A percentile compares a stretch with the other conserved stretches of the same genome.
phyloP scores from a whole-genome alignment of 2,329 filamentous ascomycete genomes.

The Fusarium mexicanum region DNA sequence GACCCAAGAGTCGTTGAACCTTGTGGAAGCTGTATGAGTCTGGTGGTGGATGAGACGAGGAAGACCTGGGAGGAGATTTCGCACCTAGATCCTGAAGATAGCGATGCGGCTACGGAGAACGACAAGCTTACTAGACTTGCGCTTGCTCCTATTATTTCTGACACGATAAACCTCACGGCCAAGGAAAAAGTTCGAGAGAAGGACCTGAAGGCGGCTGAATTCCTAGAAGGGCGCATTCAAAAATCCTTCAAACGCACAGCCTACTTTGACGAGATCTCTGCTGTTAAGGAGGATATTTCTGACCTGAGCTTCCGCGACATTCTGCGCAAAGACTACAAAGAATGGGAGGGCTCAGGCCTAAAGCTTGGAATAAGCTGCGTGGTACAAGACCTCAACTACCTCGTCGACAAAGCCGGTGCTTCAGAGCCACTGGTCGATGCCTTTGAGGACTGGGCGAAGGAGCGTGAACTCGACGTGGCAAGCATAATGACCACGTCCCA shows the following conservation, averaged over 20 bases:
- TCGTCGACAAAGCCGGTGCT: conserved; percentile 63
- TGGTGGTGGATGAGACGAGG: conserved; percentile 70
- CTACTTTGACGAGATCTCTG: conserved; percentile 69
- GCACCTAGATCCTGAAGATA: conserved; percentile 28
- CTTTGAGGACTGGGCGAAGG: conserved; percentile 63
- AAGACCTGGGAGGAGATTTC: conserved; percentile 66
- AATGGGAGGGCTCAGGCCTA: conserved; percentile 70
- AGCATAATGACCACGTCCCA: conserved; percentile 76
- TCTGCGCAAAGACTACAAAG: conserved; percentile 85
- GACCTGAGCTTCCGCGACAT: conserved; percentile 71
- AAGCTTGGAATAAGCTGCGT: conserved; percentile 74
- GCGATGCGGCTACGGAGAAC: conserved; percentile 52
- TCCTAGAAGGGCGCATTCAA: conserved; percentile 63
- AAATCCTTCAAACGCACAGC: conserved; percentile 59
- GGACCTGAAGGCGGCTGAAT: conserved; percentile 67
- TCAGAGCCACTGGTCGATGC: conserved; percentile 57
- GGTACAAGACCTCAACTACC: conserved; percentile 69
- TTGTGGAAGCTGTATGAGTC: conserved; percentile 77
- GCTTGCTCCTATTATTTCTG: conserved; percentile 76
- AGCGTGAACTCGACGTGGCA: conserved; percentile 69
- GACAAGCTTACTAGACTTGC: conserved; percentile 72
- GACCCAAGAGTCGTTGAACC: conserved; percentile 70
- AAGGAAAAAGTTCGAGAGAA: conserved; percentile 71
- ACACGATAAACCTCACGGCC: conserved; percentile 72
- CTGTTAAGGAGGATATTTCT: conserved; percentile 75